These are phyloP conservation scores for Backusella liffmaniae DNA, from an alignment of 192 early-diverging fungal genomes.

Conservation along the genomic window DNA sequence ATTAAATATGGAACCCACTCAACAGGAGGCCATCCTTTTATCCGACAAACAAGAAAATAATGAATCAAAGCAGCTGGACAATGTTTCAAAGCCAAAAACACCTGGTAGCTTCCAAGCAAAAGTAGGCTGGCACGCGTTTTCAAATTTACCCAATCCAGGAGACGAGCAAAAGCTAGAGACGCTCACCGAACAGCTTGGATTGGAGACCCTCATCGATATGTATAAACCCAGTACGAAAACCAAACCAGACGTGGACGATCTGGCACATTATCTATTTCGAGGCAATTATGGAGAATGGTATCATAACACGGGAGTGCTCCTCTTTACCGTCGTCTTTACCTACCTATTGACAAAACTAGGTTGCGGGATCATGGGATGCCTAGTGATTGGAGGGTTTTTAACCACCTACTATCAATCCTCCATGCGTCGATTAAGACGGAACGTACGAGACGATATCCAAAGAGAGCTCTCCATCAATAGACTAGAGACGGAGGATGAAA, in stretches of 20 bases:
- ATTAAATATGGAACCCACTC: neutral
- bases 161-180: conserved; percentile 12
- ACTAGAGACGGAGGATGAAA: conserved; percentile 52
- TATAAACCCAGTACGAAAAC: conserved; percentile 8
- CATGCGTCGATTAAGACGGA: conserved; percentile 63
- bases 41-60: neutral
- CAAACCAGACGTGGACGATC: conserved; percentile 1
- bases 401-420: conserved; percentile 74
- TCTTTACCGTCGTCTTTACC: conserved; percentile 30
- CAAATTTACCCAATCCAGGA: conserved; percentile 28
- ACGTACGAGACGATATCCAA: conserved; percentile 65
- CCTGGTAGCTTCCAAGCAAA: conserved; percentile 4
- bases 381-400: conserved; percentile 40
- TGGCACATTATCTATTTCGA: conserved; percentile 26
- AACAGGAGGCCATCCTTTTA: neutral
- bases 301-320: conserved; percentile 30
- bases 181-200: neutral
- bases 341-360: conserved; percentile 28
- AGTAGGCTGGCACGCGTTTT: conserved; percentile 37
- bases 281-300: conserved; percentile 40
- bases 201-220: conserved; percentile 9
- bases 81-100: neutral
- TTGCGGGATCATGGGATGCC: conserved; percentile 30
- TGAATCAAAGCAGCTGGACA: neutral
- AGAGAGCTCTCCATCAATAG: conserved; percentile 57